A percentile compares a stretch with the other conserved stretches of the same genome.
These are phyloP conservation scores for Arctium minus DNA, from an alignment of 129 eudicot genomes.

Conservation along the genomic window DNA sequence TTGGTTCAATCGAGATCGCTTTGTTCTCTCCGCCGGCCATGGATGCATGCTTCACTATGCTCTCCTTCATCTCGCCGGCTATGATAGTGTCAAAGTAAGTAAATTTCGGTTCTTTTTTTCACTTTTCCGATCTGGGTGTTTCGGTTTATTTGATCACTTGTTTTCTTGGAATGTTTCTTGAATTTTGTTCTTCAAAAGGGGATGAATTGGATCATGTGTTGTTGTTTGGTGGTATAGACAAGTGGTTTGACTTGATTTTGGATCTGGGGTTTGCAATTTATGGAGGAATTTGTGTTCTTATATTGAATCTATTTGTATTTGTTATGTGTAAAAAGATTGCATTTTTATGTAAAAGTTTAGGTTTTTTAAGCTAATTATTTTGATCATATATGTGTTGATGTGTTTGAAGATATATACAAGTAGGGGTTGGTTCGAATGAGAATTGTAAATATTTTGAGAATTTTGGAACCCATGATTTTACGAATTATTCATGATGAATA, in stretches of 20 bases:
- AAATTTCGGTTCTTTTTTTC: not conserved
- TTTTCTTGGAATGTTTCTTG: too few relatives aligned
- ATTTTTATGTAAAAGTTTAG: not conserved
- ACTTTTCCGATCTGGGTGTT: not conserved
- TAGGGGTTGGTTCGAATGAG: too few relatives aligned
- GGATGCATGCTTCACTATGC: slow-evolving; percentile 70
- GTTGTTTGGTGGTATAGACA: too few relatives aligned
- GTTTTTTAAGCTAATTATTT: not conserved
- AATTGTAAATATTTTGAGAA: not conserved
- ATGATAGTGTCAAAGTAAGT: slow-evolving; percentile 44
- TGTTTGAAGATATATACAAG: not conserved
- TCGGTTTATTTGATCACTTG: not conserved
- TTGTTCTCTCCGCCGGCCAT: slow-evolving; percentile 58
- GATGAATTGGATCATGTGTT: too few relatives aligned
- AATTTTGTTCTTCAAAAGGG: too few relatives aligned
- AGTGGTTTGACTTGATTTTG: not conserved
- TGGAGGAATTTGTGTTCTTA: not conserved
- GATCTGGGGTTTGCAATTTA: not conserved
- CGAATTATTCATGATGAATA: not conserved
- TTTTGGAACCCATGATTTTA: not conserved
- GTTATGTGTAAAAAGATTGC: not conserved
- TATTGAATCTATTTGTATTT: not conserved
- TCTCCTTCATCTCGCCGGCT: slow-evolving; percentile 56
- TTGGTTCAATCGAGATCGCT: slow-evolving; percentile 61
- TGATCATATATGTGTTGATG: not conserved